Evolutionary conservation across 768 basidiomycete genomes (phyloP), one percentile per base, ranked within the genome.

Genomic region (Mrakia blollopis): DNA sequence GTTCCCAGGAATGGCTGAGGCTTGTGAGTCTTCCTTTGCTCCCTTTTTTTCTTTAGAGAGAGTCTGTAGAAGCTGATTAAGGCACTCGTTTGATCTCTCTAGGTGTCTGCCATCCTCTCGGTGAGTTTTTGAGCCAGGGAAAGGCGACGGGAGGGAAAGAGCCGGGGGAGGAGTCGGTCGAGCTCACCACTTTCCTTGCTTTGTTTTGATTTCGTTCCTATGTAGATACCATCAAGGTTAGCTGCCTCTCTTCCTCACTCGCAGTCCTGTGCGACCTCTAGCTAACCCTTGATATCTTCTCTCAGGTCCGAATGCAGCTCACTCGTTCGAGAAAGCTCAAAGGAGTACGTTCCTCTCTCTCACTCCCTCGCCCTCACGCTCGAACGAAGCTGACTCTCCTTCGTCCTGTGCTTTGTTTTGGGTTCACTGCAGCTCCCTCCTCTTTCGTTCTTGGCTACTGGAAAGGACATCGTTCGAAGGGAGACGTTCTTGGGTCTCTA

Each of bases 401-500:
- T 28, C 39, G 9, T 41, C 63, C 16, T 30, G 37, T 9, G 63
- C n/a, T 60, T 35, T 7, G 16, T 11, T 11, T 11, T 41, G 39
- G 39, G 6, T 6, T 44, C 44, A 14, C 44, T 11, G 10, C 81
- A 98, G 97, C 92, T 91, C 28, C 98, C 94, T 84, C 86, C 94
- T 0, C 88, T 96, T 73, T 94, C 94, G 0, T 96, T 98, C 85
- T 84, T 97, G 78, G 93, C 92, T 16, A 98, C 97, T 0, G 97
- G 93, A 3, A 85, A 88, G 16, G 89, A 91, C 83, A 99, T 99
- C 78, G 89, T 93, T 35, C 88, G 87, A 77, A 88, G 94, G 74
- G 97, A 99, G 85, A 95, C 95, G 3, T 93, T 94, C 0, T 87
- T 98, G 54, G 97, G 97, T 3, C 85, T 99, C 54, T 99, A 98